phyloP scores from a whole-genome alignment of 2,329 filamentous ascomycete genomes.

The Diaporthe capsici region DNA sequence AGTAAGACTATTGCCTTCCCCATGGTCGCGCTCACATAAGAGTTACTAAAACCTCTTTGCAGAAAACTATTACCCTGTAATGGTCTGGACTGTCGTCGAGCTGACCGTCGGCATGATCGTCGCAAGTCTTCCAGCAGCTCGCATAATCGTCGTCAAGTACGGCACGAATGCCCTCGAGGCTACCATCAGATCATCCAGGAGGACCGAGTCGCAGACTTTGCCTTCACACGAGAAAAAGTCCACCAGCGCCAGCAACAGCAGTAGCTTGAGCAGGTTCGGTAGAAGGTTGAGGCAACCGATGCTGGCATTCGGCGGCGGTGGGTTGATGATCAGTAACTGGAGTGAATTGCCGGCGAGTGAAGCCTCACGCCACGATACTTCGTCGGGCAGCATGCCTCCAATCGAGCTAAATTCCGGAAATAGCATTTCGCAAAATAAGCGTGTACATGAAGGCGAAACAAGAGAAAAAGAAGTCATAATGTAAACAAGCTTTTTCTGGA shows the following conservation, averaged over 20 bases:
- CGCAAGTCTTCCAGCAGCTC: constrained; percentile 27
- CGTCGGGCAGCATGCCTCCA: not conserved
- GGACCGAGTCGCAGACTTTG: constrained; percentile 1
- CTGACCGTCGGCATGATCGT: constrained; percentile 28
- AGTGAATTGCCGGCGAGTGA: not conserved
- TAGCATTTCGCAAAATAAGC: not conserved
- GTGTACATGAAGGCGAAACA: not conserved
- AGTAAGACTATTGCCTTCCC: constrained; percentile 6
- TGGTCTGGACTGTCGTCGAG: constrained; percentile 28
- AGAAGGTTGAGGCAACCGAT: not conserved
- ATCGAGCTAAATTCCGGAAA: not conserved
- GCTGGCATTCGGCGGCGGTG: not conserved
- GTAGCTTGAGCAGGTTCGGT: not conserved
- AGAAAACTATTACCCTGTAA: constrained; percentile 3
- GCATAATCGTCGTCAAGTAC: constrained; percentile 19
- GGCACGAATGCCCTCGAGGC: not conserved
- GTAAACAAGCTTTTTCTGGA: not conserved
- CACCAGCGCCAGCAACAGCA: not conserved
- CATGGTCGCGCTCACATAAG: not conserved
- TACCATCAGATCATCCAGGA: constrained; percentile 16
- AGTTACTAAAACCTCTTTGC: not conserved
- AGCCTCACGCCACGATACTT: not conserved
- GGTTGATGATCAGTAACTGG: not conserved
- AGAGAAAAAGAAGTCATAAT: not conserved
- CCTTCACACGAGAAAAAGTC: constrained; percentile 1